phyloP scores from a whole-genome alignment of 768 basidiomycete genomes.

The Melanogaster broomeanus region DNA sequence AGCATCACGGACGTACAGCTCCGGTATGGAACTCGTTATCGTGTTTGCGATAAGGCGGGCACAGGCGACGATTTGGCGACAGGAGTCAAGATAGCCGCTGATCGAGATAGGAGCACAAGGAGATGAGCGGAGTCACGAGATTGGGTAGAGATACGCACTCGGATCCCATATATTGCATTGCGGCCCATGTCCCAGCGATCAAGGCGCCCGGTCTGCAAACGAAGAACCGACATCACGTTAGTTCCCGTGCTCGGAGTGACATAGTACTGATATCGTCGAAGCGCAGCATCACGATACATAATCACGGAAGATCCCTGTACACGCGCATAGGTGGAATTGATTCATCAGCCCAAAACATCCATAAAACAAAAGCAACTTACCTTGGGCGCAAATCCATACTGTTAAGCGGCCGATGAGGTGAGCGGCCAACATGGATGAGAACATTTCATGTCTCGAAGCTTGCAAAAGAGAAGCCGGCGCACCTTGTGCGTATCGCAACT shows the following conservation, averaged over 20 bases:
- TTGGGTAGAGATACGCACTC: slow-evolving; percentile 50
- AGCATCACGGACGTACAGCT: slow-evolving; percentile 83
- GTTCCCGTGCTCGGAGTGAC: slow-evolving; percentile 51
- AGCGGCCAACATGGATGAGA: neutral
- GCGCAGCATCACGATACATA: slow-evolving; percentile 83
- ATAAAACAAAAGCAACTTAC: slow-evolving; percentile 35
- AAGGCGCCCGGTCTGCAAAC: slow-evolving; percentile 77
- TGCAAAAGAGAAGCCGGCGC: neutral
- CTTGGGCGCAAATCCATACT: slow-evolving; percentile 97
- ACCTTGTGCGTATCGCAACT: slow-evolving; percentile 97
- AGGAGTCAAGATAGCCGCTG: slow-evolving; percentile 89
- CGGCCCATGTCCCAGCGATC: slow-evolving; percentile 96
- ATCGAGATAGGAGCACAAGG: neutral
- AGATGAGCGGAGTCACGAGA: neutral
- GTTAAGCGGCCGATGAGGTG: neutral
- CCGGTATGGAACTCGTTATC: slow-evolving; percentile 70
- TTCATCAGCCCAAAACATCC: neutral
- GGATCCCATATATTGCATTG: slow-evolving; percentile 90
- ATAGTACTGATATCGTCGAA: slow-evolving; percentile 86
- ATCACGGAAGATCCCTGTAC: slow-evolving; percentile 85
- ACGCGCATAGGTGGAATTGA: neutral
- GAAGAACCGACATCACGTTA: neutral
- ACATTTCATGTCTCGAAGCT: slow-evolving; percentile 2
- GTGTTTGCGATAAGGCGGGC: slow-evolving; percentile 68
- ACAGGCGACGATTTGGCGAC: slow-evolving; percentile 75